Evolutionary conservation across 208 protist genomes (phyloP), one percentile per base, ranked within the genome.

Genomic region (Acanthamoeba lenticulata): DNA sequence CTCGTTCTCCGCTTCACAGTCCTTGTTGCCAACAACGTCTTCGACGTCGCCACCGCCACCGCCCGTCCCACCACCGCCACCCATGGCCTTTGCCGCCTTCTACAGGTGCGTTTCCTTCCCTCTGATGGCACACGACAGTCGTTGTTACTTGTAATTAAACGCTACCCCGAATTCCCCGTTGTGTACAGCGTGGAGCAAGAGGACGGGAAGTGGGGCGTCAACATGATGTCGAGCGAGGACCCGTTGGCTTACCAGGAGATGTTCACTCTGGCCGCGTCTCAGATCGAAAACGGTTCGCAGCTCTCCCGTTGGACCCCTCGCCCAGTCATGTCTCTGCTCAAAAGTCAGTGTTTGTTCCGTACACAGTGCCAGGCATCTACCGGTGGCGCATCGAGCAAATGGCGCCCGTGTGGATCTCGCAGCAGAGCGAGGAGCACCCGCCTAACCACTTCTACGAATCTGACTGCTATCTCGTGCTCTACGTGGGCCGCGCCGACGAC

Each of bases 201-300:
- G 42, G 79, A 88, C 0, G 79, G 79, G 32, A 88, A 88, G 29
- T 88, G 79, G 79, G 79, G 79, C 42, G n/a, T 45, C 42, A 88
- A 88, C 49, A 88, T 88, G 34, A 29, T 88, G 27, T 45, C 79
- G n/a, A 40, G 34, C 42, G 79, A 88, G 42, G 38, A 88, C 19
- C 42, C 79, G 47, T 19, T 36, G 29, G 34, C 34, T 29, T 88
- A 88, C 34, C 38, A 88, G 79, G 79, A 88, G 15, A 29, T 88
- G 19, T 88, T 88, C 49, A 60, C 45, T 15, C 42, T 88, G n/a
- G 17, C 79, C 34, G 19, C 45, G 11, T 1, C 79, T 38, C 24
- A 88, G 34, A 45, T 88, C n/a, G 79, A 88, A 55, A 88, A 45
- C 15, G 42, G 79, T 88, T 38, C 27, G 2, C 45, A 49, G 27